A percentile compares a stretch with the other conserved stretches of the same genome.
These are phyloP conservation scores for Massariosphaeria phaeospora DNA, from an alignment of 495 filamentous ascomycete genomes.

Conservation along the genomic window DNA sequence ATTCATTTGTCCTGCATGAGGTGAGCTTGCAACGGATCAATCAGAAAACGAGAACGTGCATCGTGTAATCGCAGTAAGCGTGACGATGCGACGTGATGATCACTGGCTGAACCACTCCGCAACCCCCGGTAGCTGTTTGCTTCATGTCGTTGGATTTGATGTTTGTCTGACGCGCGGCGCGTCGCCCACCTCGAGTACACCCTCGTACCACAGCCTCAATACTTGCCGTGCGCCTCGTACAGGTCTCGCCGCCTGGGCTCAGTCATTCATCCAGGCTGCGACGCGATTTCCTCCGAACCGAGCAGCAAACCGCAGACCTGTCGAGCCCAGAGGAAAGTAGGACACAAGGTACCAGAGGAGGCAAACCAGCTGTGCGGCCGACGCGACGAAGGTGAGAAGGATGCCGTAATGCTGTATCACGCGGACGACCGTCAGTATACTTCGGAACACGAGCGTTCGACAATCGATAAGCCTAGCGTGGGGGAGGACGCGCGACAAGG, in stretches of 20 bases:
- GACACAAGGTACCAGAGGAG: conserved; percentile 92
- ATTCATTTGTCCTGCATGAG: conserved; percentile 13
- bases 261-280: conserved; percentile 83
- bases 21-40: conserved; percentile 14
- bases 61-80: conserved; percentile 13
- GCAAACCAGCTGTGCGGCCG: conserved; percentile 73
- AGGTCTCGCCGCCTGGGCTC: conserved; percentile 13
- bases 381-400: conserved; percentile 75
- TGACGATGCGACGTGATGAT: conserved; percentile 23
- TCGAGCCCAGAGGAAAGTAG: conserved; percentile 97
- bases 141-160: conserved; percentile 13
- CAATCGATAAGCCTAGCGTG: conserved; percentile 33
- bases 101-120: neutral
- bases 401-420: conserved; percentile 65
- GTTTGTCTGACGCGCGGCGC: conserved; percentile 35
- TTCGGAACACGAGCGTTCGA: conserved; percentile 21
- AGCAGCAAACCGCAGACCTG: conserved; percentile 78
- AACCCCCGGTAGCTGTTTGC: conserved; percentile 24
- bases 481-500: conserved; percentile 21
- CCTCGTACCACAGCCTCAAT: conserved; percentile 20
- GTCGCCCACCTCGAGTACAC: conserved; percentile 25
- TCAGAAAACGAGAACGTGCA: conserved; percentile 7
- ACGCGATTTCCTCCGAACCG: conserved; percentile 79
- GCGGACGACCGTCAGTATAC: conserved; percentile 30
- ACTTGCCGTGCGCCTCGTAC: conserved; percentile 24